phyloP scores from a whole-genome alignment of 257 asterid species.

The Perilla frutescens region DNA sequence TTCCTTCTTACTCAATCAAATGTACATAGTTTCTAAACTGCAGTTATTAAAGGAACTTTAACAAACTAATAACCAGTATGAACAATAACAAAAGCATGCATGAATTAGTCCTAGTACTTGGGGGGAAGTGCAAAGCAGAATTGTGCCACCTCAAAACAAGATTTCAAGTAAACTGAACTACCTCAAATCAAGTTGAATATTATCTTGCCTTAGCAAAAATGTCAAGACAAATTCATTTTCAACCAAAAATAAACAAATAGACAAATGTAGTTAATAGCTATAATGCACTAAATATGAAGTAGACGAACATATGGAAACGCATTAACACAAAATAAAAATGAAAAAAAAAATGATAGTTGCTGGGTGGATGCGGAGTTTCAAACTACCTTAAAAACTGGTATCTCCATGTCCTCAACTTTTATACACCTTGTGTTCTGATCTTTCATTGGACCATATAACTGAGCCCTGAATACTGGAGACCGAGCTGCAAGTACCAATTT shows the following conservation, averaged over 20 bases:
- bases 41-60: neutral
- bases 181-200: neutral
- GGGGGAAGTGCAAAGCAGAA: neutral
- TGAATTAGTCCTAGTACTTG: neutral
- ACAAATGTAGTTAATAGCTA: neutral
- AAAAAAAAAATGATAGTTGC: constrained; percentile 3
- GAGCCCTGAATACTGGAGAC: constrained; percentile 98
- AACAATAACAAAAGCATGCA: neutral
- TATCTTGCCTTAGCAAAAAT: neutral
- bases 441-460: constrained; percentile 94
- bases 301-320: neutral
- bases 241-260: neutral
- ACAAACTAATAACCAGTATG: neutral
- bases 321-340: neutral
- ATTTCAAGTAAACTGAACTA: neutral
- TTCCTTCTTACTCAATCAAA: neutral
- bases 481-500: constrained; percentile 93
- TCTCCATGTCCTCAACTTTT: constrained; percentile 82
- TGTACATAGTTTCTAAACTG: neutral
- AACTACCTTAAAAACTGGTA: constrained; percentile 84
- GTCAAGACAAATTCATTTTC: neutral
- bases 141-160: neutral
- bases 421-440: constrained; percentile 71
- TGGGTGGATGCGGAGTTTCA: constrained; percentile 25
- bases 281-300: neutral